Evolutionary conservation across 441 rosid species (phyloP), one percentile per base, ranked within the genome.

Genomic region (Erysimum cheiri): DNA sequence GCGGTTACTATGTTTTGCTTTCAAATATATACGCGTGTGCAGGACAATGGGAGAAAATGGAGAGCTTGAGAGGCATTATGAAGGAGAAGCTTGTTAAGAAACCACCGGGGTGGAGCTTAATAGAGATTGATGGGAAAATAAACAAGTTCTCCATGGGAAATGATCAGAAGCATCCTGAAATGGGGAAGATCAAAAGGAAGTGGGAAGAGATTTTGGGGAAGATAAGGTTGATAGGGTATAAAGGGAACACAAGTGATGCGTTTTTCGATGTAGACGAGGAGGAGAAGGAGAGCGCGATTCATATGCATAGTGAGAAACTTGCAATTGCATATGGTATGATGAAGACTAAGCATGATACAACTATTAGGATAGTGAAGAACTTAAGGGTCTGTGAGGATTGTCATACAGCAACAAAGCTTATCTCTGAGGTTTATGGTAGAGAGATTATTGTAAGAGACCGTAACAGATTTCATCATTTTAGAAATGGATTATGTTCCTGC

Each of bases 191-290:
- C 28, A 83, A 54, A 68, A 69, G 68, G 68, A 80, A 59, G 28
- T 83, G 89, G 87, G 84, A 80, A 44, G 85, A 85, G 68, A 83
- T 85, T 29, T 70, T 83, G 26, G 11, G 35, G 77, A 83, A 80
- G 68, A 80, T 83, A 61, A 74, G 78, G 66, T 64, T 76, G 70
- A 63, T 63, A 40, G 87, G 87, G 29, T 83, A 83, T 54, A 72
- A 55, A 19, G 85, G 83, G 52, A 83, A 80, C 55, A 74, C 78
- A 1, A 64, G 65, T 0, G 89, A 85, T 43, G 80, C 85, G 5
- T 80, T 80, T 67, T 83, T 80, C n/a, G 89, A 85, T 71, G 77
- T 85, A 35, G 89, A 83, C 15, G 86, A 85, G n/a, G 87, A 85
- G 36, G 89, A 85, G 70, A 85, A 85, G 47, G 85, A 85, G 63